Evolutionary conservation across 1,139 yeast genomes (phyloP).

Genomic region (Magnusiomyces clavatus): DNA sequence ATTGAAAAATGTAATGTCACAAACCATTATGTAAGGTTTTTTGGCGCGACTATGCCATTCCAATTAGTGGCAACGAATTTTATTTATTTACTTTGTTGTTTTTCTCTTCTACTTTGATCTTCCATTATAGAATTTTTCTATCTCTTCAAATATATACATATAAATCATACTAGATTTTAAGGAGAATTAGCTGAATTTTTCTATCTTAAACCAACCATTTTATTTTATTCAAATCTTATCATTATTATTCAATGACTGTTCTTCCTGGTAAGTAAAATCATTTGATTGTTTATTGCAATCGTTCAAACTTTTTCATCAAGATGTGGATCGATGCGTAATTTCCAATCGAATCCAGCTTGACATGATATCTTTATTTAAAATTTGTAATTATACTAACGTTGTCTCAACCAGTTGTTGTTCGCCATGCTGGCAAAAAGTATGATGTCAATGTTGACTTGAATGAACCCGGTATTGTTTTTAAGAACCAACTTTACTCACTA

Average conservation of each 20-base stretch:
- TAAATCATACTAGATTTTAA: too few relatives aligned
- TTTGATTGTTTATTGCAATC: conserved; percentile 1
- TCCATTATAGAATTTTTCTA: not conserved
- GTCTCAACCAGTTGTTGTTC: conserved; percentile 43
- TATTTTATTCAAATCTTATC: not conserved
- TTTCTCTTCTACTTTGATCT: not conserved
- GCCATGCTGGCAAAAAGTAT: conserved; percentile 79
- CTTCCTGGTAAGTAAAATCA: conserved; percentile 12
- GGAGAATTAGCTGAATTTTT: too few relatives aligned
- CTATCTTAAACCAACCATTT: too few relatives aligned
- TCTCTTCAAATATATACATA: too few relatives aligned
- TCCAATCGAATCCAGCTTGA: conserved; percentile 15
- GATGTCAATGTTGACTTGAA: conserved; percentile 52
- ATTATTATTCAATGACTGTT: conserved; percentile 7
- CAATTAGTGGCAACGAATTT: conserved; percentile 8
- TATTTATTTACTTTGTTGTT: not conserved
- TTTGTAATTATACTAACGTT: too few relatives aligned
- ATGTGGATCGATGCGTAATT: conserved; percentile 8
- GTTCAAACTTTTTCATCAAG: too few relatives aligned
- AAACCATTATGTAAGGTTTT: too few relatives aligned
- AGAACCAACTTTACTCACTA: conserved; percentile 57
- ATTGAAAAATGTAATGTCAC: too few relatives aligned
- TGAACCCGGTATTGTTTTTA: conserved; percentile 55
- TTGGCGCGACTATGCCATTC: too few relatives aligned
- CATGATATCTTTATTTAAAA: not conserved